Percentiles rank a stretch among this genome's conserved stretches.
phyloP scores from a whole-genome alignment of 2,329 filamentous ascomycete genomes.

The Diaporthe ampelina region DNA sequence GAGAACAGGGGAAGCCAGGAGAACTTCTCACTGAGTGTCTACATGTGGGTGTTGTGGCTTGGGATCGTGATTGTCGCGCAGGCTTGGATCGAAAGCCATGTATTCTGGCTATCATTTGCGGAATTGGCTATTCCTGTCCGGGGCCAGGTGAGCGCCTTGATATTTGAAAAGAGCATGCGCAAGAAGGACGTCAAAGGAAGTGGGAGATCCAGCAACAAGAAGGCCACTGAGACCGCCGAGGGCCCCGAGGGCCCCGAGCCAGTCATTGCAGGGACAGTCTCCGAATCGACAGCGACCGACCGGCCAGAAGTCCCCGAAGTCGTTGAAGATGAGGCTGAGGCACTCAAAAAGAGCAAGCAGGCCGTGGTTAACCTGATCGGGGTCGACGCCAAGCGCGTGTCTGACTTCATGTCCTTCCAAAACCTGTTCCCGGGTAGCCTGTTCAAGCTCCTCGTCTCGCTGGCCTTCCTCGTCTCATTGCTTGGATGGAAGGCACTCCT shows the following conservation, averaged over 20 bases:
- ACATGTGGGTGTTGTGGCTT: slow-evolving; percentile 77
- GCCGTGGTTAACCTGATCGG: slow-evolving; percentile 83
- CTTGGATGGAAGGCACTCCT: slow-evolving; percentile 80
- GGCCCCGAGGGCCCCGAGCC: slow-evolving; percentile 50
- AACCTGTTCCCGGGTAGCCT: slow-evolving; percentile 74
- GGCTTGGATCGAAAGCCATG: slow-evolving; percentile 73
- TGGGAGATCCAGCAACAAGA: slow-evolving; percentile 60
- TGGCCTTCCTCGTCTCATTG: slow-evolving; percentile 75
- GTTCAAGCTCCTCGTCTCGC: slow-evolving; percentile 75
- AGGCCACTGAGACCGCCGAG: slow-evolving; percentile 46
- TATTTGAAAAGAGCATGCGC: slow-evolving; percentile 83
- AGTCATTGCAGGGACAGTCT: slow-evolving; percentile 46
- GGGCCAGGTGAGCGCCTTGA: slow-evolving; percentile 77
- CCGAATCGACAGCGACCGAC: slow-evolving; percentile 48
- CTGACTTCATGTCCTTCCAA: slow-evolving; percentile 77
- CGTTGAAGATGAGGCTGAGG: slow-evolving; percentile 62
- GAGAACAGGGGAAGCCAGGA: slow-evolving; percentile 66
- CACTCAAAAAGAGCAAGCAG: slow-evolving; percentile 70
- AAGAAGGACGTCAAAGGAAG: slow-evolving; percentile 82
- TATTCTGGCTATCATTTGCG: slow-evolving; percentile 76
- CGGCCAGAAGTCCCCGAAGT: slow-evolving; percentile 52
- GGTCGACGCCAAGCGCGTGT: slow-evolving; percentile 79
- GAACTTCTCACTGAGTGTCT: slow-evolving; percentile 66
- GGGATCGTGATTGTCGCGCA: slow-evolving; percentile 71
- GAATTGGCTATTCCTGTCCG: slow-evolving; percentile 76